Conservation (phyloP, 2,329 filamentous ascomycete species). For the Periglandula ipomoeae region DNA sequence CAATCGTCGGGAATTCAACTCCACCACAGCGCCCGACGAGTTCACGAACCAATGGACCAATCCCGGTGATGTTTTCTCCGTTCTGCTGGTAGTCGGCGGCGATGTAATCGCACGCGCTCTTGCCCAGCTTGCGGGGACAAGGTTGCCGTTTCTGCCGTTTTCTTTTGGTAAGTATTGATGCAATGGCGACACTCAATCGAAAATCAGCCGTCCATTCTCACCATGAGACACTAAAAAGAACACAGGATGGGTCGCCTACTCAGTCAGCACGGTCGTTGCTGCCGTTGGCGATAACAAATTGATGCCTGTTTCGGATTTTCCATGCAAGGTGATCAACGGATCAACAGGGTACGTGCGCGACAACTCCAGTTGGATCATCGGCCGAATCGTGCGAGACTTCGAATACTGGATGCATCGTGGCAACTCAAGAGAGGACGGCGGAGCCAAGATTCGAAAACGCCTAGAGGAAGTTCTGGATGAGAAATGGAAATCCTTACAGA, state of each 20-base stretch:
- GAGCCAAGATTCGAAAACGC: conserved; percentile 9
- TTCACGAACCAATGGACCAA: conserved; percentile 7
- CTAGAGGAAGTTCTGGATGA: conserved; percentile 8
- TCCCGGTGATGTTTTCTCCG: conserved; percentile 16
- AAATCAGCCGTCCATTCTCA: too few relatives aligned
- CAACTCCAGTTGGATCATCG: conserved; percentile 33
- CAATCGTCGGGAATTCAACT: background rate
- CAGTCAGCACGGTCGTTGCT: conserved; percentile 12
- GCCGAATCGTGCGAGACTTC: conserved; percentile 31
- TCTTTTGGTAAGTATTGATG: conserved; percentile 18
- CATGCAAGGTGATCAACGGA: conserved; percentile 25
- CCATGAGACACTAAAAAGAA: too few relatives aligned
- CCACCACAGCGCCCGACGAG: background rate
- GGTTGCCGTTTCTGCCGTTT: conserved; percentile 21
- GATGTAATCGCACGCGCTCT: conserved; percentile 24
- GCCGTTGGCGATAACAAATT: conserved; percentile 20
- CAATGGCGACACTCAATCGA: too few relatives aligned
- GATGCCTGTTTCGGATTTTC: conserved; percentile 21
- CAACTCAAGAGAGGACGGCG: background rate
- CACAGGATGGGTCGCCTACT: conserved; percentile 21
- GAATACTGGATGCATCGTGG: conserved; percentile 18
- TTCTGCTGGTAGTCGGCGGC: conserved; percentile 26
- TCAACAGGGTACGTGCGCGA: conserved; percentile 25
- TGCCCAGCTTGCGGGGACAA: conserved; percentile 19
- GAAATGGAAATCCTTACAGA: conserved; percentile 1